Base-by-base conservation (phyloP, 1,284 basidiomycete genomes). In the Cryptococcus wingfieldii region DNA sequence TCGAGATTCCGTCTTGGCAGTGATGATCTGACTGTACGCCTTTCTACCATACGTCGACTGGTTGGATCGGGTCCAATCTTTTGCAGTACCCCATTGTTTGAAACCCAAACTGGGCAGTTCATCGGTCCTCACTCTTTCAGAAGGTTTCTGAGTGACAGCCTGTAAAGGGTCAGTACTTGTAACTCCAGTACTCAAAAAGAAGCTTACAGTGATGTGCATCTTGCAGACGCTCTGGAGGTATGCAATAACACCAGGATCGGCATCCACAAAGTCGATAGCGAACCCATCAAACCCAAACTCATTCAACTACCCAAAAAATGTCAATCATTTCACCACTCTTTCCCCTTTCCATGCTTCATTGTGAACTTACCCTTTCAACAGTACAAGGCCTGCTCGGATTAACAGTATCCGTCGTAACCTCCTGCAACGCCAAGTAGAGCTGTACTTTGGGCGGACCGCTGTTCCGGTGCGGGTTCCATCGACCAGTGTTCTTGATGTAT, bases 201-300 rank as follows among this genome's bases (percentile, higher is more conserved):
- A 4, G 61, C 81, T 34, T 64, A 90, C 90, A 7, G 83, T 85
- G 23, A 84, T 80, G 73, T 92, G 87, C 44, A 93, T 67, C 50
- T 82, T 80, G 5, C 85, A 68, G 38, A 85, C 83, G 18, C 79
- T 78, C 59, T 77, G 81, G 28, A 95, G 67, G 64, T 69, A 82
- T 0, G 71, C 68, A 41, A 79, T 68, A 34, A 82, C 76, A 1
- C 78, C 68, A 0, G 70, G 63, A 0, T 79, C 78, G 0, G 79
- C 81, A 2, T 79, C 75, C 38, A 82, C 66, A 60, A 85, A 86
- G 65, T 98, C 86, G 43, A 93, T 79, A 0, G 88, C 89, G 66
- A 88, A 95, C 1, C 86, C 85, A 59, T 94, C 86, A 65, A 98
- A 92, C 3, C 86, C 86, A 8, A 86, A 67, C 12, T 65, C 58